These are phyloP conservation scores for Podaxis mareebaensis DNA, from an alignment of 768 basidiomycete species.

Conservation along the genomic window DNA sequence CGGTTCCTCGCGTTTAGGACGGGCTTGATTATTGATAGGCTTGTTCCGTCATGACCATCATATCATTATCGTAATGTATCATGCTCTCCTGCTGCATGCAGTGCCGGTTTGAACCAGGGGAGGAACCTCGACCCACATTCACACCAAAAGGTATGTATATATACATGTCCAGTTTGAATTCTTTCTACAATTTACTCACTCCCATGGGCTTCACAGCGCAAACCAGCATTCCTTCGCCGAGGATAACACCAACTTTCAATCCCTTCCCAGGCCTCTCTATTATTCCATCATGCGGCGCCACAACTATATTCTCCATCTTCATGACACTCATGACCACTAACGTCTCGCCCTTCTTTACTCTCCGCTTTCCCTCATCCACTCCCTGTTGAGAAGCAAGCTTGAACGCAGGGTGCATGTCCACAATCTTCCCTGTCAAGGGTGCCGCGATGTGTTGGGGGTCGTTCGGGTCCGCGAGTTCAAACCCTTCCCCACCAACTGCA, in stretches of 20 bases:
- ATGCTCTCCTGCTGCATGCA: too few species aligned
- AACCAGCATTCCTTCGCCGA: slow-evolving; percentile 36
- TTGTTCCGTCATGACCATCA: too few species aligned
- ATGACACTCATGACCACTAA: slow-evolving; percentile 37
- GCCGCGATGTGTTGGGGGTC: slow-evolving; percentile 29
- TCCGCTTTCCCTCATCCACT: slow-evolving; percentile 1
- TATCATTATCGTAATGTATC: too few species aligned
- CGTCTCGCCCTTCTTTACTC: slow-evolving; percentile 33
- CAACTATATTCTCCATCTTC: slow-evolving; percentile 42
- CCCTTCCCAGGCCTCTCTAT: slow-evolving; percentile 33
- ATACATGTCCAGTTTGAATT: not conserved
- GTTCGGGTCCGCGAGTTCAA: slow-evolving; percentile 38
- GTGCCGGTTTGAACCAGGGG: too few species aligned
- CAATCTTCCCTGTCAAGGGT: slow-evolving; percentile 38
- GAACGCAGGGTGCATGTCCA: slow-evolving; percentile 35
- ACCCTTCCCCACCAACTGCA: slow-evolving; percentile 22
- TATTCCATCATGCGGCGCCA: slow-evolving; percentile 29
- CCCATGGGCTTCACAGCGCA: slow-evolving; percentile 25
- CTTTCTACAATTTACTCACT: slow-evolving; percentile 8
- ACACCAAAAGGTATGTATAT: too few species aligned
- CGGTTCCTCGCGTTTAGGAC: too few species aligned
- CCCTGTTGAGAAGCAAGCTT: slow-evolving; percentile 6
- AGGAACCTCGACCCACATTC: too few species aligned
- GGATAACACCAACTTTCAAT: slow-evolving; percentile 30
- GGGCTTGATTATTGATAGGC: too few species aligned